Evolutionary conservation across 2,329 filamentous ascomycete species (phyloP).

Genomic region (Aureobasidium lini): DNA sequence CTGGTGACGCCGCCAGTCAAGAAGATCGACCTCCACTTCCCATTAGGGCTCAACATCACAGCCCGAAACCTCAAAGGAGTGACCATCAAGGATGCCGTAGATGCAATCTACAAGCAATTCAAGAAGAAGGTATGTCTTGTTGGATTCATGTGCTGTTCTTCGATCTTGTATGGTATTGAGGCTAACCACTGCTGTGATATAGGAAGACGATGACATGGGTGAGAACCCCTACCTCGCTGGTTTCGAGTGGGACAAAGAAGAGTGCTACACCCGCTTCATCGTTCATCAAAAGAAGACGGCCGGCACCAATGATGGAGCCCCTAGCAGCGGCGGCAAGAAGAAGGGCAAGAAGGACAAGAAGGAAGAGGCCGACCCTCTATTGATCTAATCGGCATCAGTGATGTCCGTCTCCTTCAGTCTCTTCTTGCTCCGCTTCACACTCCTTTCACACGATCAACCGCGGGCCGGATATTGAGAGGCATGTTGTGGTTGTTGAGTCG

Average conservation of each 20-base stretch:
- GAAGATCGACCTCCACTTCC: conserved; percentile 91
- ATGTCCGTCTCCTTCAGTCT: conserved; percentile 1
- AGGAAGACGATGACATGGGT: conserved; percentile 81
- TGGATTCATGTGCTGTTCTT: conserved; percentile 11
- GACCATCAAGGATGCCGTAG: conserved; percentile 92
- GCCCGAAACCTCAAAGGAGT: conserved; percentile 90
- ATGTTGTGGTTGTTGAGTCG: conserved; percentile 1
- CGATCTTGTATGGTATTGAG: background rate
- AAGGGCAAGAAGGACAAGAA: conserved; percentile 36
- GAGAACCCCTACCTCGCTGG: conserved; percentile 80
- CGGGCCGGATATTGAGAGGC: conserved; percentile 9
- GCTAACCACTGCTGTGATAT: conserved; percentile 17
- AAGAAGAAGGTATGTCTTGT: conserved; percentile 75
- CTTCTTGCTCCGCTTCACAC: conserved; percentile 5
- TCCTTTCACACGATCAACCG: conserved; percentile 8
- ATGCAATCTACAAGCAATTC: conserved; percentile 92
- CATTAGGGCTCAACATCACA: conserved; percentile 76
- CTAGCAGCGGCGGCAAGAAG: conserved; percentile 55
- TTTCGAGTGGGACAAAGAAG: conserved; percentile 94
- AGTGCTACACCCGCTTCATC: conserved; percentile 79
- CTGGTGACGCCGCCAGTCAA: conserved; percentile 79
- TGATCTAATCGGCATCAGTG: background rate
- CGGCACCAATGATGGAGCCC: conserved; percentile 36
- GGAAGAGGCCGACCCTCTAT: conserved; percentile 19
- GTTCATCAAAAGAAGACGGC: conserved; percentile 76